Percentiles rank a stretch among this genome's conserved stretches.
Conservation (phyloP, 192 early-diverging fungal genomes). For the Coemansia sp. region DNA sequence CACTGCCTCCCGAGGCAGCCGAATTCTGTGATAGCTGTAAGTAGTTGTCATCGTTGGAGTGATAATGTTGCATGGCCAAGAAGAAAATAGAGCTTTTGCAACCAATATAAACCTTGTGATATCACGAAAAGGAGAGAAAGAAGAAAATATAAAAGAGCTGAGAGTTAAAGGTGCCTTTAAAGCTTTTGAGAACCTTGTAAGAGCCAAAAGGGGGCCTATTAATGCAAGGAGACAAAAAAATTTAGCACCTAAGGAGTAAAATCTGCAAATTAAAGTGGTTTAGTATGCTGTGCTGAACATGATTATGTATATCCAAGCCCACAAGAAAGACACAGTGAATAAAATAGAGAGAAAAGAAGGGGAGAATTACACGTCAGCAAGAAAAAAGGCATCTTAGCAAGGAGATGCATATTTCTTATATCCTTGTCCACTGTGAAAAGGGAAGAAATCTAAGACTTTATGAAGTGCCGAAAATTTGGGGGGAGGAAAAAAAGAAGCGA, state of each 20-base stretch:
- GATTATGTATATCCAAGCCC: background rate
- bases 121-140: background rate
- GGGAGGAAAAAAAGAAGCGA: background rate
- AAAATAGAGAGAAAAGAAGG: background rate
- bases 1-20: conserved; percentile 14
- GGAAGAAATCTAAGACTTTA: conserved; percentile 7
- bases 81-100: conserved; percentile 1
- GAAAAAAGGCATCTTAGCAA: background rate
- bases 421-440: background rate
- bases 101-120: background rate
- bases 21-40: conserved; percentile 27
- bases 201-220: too few species aligned
- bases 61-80: conserved; percentile 27
- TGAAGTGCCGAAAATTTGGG: conserved; percentile 7
- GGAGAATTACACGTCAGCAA: background rate
- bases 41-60: conserved; percentile 36
- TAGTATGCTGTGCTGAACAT: conserved; percentile 10
- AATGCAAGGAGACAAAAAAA: too few species aligned
- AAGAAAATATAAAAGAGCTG: background rate
- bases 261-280: conserved; percentile 8
- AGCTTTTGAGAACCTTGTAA: background rate
- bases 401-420: background rate
- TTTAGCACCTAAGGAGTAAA: background rate
- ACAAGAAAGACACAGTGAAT: background rate
- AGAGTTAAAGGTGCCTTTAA: background rate